Conservation (phyloP, 2,329 filamentous ascomycete species). For the Aspergillus neotritici region DNA sequence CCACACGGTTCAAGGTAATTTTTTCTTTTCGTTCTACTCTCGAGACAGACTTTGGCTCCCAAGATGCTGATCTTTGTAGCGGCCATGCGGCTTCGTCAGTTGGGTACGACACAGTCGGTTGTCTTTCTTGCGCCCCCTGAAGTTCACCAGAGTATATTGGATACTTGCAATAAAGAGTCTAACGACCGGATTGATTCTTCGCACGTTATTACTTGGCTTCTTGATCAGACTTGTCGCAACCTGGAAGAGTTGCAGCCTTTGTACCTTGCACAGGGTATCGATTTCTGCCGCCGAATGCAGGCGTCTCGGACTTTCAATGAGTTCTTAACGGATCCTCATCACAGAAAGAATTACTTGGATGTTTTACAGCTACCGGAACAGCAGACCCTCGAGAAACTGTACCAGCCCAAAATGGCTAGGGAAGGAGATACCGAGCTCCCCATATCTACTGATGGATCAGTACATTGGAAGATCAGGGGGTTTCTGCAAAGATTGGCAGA, state of each 20-base stretch:
- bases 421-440: slow-evolving; percentile 7
- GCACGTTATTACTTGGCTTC: slow-evolving; percentile 56
- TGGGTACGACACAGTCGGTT: slow-evolving; percentile 53
- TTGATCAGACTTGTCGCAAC: slow-evolving; percentile 57
- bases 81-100: slow-evolving; percentile 59
- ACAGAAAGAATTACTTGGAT: slow-evolving; percentile 40
- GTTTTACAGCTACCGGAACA: slow-evolving; percentile 50
- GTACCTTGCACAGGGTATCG: slow-evolving; percentile 55
- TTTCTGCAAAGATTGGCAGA: slow-evolving; percentile 34
- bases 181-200: slow-evolving; percentile 38
- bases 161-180: slow-evolving; percentile 33
- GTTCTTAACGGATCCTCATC: slow-evolving; percentile 32
- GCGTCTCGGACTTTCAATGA: slow-evolving; percentile 41
- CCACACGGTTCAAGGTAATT: slow-evolving; percentile 53
- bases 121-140: slow-evolving; percentile 53
- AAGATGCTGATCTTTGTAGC: slow-evolving; percentile 35
- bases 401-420: slow-evolving; percentile 37
- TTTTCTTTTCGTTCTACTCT: neutral
- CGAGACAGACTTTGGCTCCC: no score
- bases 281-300: slow-evolving; percentile 55
- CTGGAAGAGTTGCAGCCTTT: slow-evolving; percentile 57
- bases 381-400: slow-evolving; percentile 55
- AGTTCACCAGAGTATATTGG: slow-evolving; percentile 56
- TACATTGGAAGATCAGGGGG: slow-evolving; percentile 23
- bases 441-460: neutral